A percentile compares a stretch with the other conserved stretches of the same genome.
Evolutionary conservation across 1,284 basidiomycete genomes (phyloP).

Genomic region (Sporisorium exsertum): DNA sequence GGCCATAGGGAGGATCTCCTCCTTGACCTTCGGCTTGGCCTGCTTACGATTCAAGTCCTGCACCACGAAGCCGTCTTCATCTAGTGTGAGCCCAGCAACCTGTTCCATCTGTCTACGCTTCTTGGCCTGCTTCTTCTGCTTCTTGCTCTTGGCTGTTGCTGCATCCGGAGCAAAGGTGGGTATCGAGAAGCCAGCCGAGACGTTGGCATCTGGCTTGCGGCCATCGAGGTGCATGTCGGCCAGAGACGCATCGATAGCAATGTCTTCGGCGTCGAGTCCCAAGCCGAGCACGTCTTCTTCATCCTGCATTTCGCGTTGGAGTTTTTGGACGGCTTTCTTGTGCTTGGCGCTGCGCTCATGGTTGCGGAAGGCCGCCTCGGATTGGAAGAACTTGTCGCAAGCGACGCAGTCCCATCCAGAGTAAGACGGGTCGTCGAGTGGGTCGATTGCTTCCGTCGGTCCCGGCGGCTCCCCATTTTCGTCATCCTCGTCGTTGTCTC

Average conservation of each 20-base stretch:
- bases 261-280: constrained; percentile 34
- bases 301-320: constrained; percentile 79
- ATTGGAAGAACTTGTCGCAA: constrained; percentile 89
- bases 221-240: constrained; percentile 36
- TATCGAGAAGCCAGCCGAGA: constrained; percentile 49
- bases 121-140: constrained; percentile 59
- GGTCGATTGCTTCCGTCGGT: constrained; percentile 12
- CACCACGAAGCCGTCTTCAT: constrained; percentile 49
- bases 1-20: background rate
- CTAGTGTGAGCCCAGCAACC: constrained; percentile 30
- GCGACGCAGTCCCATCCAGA: constrained; percentile 89
- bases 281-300: constrained; percentile 79
- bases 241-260: constrained; percentile 32
- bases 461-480: constrained; percentile 7
- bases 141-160: constrained; percentile 49
- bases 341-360: constrained; percentile 98
- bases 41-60: constrained; percentile 44
- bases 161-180: constrained; percentile 27
- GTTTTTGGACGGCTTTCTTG: constrained; percentile 73
- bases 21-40: constrained; percentile 18
- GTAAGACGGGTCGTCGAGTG: constrained; percentile 23
- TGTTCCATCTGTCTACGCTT: constrained; percentile 52
- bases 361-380: constrained; percentile 93
- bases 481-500: constrained; percentile 32
- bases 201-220: constrained; percentile 8